Conservation (phyloP, 1,284 basidiomycete species). For the Heterobasidion parviporum region DNA sequence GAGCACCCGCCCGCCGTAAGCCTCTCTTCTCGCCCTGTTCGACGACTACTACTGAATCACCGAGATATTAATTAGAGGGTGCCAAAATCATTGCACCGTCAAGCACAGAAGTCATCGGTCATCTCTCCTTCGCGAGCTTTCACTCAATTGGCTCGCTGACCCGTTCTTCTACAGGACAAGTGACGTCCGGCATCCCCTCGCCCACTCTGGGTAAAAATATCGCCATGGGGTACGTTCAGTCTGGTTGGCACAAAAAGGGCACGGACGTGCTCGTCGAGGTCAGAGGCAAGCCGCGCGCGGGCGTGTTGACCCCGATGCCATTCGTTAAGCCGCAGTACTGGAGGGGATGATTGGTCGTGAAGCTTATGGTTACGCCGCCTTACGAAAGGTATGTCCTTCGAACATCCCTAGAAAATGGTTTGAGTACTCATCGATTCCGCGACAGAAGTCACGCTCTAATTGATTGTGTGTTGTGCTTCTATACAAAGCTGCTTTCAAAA, state of each 20-base stretch:
- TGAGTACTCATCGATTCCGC: no score
- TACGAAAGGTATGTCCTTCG: no score
- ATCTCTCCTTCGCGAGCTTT: conserved; percentile 10
- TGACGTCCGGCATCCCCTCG: conserved; percentile 95
- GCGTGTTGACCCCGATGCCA: conserved; percentile 72
- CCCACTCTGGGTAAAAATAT: conserved; percentile 89
- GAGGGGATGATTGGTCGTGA: conserved; percentile 32
- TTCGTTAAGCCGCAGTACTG: conserved; percentile 71
- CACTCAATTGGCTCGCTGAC: conserved; percentile 6
- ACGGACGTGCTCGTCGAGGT: conserved; percentile 78
- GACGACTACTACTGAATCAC: neutral
- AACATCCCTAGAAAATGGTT: no score
- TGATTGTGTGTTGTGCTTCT: no score
- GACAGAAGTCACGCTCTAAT: no score
- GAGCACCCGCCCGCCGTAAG: conserved; percentile 79
- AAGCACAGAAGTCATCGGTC: conserved; percentile 51
- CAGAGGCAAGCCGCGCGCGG: conserved; percentile 64
- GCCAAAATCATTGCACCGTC: conserved; percentile 63
- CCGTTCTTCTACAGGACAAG: conserved; percentile 35
- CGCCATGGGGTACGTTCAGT: conserved; percentile 87
- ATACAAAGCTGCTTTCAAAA: no score
- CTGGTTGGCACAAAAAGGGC: conserved; percentile 86
- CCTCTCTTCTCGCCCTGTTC: neutral
- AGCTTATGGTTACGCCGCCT: no score
- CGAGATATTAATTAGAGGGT: conserved; percentile 44